Percentiles rank a stretch among this genome's conserved stretches.
These are phyloP conservation scores for Termitomyces titanicus DNA, from an alignment of 768 basidiomycete genomes.

Conservation along the genomic window DNA sequence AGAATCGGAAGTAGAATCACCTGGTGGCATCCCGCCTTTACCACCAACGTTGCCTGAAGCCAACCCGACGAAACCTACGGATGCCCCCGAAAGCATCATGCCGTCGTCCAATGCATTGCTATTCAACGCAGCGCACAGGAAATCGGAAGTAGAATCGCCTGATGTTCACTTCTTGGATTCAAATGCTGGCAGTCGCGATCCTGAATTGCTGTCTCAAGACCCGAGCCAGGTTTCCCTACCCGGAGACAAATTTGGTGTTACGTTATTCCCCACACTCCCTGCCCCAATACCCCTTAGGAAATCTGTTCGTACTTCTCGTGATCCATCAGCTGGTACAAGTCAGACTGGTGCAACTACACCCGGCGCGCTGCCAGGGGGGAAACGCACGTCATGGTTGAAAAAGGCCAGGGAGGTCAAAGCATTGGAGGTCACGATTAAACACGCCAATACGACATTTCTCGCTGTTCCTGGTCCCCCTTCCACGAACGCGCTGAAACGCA, in stretches of 20 bases:
- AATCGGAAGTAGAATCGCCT: conserved; percentile 3
- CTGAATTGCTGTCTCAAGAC: conserved; percentile 32
- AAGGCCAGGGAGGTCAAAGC: conserved; percentile 75
- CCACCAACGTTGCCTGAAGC: background rate
- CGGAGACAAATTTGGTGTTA: conserved; percentile 34
- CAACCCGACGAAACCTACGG: background rate
- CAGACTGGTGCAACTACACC: conserved; percentile 36
- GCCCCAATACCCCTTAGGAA: conserved; percentile 69
- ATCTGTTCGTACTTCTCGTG: conserved; percentile 51
- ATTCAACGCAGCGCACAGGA: conserved; percentile 4
- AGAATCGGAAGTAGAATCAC: conserved; percentile 4
- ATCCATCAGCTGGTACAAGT: conserved; percentile 31
- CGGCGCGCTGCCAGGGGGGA: conserved; percentile 42
- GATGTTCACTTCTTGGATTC: conserved; percentile 1
- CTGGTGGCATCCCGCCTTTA: background rate
- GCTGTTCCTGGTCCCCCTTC: conserved; percentile 11
- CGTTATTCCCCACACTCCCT: conserved; percentile 61
- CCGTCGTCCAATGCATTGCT: conserved; percentile 4
- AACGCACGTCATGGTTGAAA: conserved; percentile 78
- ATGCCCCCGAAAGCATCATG: background rate
- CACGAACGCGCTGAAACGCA: conserved; percentile 49
- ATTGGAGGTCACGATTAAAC: conserved; percentile 49
- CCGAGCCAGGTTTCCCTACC: conserved; percentile 18
- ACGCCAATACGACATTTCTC: conserved; percentile 17
- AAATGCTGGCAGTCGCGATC: conserved; percentile 14